Conservation (phyloP, 2,329 filamentous ascomycete genomes). For the Sphaceloma murrayae region DNA sequence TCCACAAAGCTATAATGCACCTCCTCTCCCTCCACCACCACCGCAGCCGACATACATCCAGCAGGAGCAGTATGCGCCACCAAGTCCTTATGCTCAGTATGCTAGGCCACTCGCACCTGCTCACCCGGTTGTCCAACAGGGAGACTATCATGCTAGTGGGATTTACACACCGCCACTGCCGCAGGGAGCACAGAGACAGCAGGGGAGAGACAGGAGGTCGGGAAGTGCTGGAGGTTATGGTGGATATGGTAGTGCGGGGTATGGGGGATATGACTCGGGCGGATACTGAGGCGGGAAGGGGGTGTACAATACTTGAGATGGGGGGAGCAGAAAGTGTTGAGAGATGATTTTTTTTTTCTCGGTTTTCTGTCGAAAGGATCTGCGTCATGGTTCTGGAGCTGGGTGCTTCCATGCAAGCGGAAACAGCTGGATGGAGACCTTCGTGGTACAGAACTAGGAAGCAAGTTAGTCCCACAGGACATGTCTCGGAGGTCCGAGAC, state of each 20-base stretch:
- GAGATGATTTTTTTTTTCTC: too few species aligned
- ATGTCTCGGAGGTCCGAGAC: too few species aligned
- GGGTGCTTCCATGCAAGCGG: too few species aligned
- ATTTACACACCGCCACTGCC: neutral
- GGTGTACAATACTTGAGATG: too few species aligned
- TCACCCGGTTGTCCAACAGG: neutral
- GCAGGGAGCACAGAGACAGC: neutral
- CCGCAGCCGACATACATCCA: neutral
- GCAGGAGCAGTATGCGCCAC: conserved; percentile 1
- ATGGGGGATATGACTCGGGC: neutral
- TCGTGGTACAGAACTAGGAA: too few species aligned
- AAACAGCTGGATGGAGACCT: too few species aligned
- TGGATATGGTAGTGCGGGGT: conserved; percentile 1
- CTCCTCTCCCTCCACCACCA: neutral
- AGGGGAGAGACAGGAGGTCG: neutral
- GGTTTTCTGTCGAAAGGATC: too few species aligned
- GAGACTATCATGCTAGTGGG: neutral
- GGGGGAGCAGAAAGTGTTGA: too few species aligned
- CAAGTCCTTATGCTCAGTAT: neutral
- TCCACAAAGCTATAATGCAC: too few species aligned
- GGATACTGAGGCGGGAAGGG: conserved; percentile 6
- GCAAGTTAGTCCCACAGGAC: too few species aligned
- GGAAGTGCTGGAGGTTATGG: neutral
- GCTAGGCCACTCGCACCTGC: too few species aligned
- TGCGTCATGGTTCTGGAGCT: too few species aligned